A percentile compares a stretch with the other conserved stretches of the same genome.
Conservation (phyloP, 495 filamentous ascomycete genomes). For the Penicillium paxilli region DNA sequence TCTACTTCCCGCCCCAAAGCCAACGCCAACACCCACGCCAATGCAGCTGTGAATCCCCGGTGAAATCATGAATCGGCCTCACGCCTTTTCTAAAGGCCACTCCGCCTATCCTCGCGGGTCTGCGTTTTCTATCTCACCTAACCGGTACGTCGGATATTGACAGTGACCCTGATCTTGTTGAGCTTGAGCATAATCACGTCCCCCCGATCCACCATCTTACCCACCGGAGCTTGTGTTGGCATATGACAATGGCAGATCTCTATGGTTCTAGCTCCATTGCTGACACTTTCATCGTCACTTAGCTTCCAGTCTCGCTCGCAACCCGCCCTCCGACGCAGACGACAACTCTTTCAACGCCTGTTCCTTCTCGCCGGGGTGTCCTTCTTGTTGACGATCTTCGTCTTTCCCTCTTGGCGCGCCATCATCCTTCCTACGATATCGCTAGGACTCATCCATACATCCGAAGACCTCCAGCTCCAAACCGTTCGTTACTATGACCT, state of each 20-base stretch:
- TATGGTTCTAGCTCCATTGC: constrained; percentile 1
- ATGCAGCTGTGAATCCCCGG: constrained; percentile 23
- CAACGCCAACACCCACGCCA: constrained; percentile 2
- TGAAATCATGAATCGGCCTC: constrained; percentile 57
- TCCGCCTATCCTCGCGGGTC: constrained; percentile 60
- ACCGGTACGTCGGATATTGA: constrained; percentile 60
- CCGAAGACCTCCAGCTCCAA: constrained; percentile 76
- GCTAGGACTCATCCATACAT: constrained; percentile 66
- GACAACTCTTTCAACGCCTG: constrained; percentile 70
- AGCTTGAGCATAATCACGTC: background rate
- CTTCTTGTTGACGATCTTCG: constrained; percentile 66
- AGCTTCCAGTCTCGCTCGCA: constrained; percentile 90
- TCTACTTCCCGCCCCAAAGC: constrained; percentile 10
- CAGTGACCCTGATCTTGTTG: background rate
- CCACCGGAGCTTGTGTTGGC: background rate
- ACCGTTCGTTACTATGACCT: constrained; percentile 98
- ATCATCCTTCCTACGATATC: constrained; percentile 62
- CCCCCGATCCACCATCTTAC: background rate
- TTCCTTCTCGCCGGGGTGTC: constrained; percentile 49
- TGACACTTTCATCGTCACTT: constrained; percentile 4
- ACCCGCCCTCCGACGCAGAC: constrained; percentile 70
- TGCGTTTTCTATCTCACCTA: constrained; percentile 85
- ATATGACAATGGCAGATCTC: constrained; percentile 3
- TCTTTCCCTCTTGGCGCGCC: constrained; percentile 67
- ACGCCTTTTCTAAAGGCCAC: constrained; percentile 78